Percentiles rank a stretch among this genome's conserved stretches.
These are phyloP conservation scores for Rosa chinensis DNA, from an alignment of 306 rosid species.

Conservation along the genomic window DNA sequence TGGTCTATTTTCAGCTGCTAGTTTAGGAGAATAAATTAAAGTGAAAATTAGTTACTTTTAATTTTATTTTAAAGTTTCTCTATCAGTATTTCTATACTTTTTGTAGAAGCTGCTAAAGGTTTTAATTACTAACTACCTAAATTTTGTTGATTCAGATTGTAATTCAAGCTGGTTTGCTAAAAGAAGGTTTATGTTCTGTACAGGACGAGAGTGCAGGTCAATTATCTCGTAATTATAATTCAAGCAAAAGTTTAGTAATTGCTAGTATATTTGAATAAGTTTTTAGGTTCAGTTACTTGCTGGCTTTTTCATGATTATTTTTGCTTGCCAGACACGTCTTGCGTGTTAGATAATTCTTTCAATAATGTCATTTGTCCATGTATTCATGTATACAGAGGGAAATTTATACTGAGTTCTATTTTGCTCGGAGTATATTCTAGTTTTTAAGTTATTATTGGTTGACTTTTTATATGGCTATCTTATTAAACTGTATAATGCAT, in stretches of 20 bases:
- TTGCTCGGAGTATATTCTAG: background rate
- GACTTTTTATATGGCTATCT: slow-evolving; percentile 14
- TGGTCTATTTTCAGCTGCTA: background rate
- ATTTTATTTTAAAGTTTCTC: background rate
- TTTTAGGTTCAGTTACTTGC: background rate
- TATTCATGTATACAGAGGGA: background rate
- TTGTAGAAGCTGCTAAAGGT: slow-evolving; percentile 14
- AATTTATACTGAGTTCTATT: background rate
- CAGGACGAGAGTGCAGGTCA: slow-evolving; percentile 93
- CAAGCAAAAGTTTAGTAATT: background rate
- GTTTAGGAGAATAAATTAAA: background rate
- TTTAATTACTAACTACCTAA: slow-evolving; percentile 20
- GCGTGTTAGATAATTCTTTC: background rate
- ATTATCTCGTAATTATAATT: slow-evolving; percentile 19
- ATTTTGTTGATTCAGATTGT: slow-evolving; percentile 51
- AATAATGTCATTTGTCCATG: background rate
- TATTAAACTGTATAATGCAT: slow-evolving; percentile 13
- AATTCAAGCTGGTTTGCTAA: slow-evolving; percentile 69
- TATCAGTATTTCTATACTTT: background rate
- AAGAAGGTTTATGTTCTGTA: slow-evolving; percentile 76
- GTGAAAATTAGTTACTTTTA: background rate
- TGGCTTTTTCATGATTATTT: background rate
- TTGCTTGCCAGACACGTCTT: background rate
- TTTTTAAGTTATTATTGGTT: background rate
- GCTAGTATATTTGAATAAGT: background rate